Evolutionary conservation across 2,329 filamentous ascomycete genomes (phyloP).

Genomic region (Pseudocercospora fijiensis): DNA sequence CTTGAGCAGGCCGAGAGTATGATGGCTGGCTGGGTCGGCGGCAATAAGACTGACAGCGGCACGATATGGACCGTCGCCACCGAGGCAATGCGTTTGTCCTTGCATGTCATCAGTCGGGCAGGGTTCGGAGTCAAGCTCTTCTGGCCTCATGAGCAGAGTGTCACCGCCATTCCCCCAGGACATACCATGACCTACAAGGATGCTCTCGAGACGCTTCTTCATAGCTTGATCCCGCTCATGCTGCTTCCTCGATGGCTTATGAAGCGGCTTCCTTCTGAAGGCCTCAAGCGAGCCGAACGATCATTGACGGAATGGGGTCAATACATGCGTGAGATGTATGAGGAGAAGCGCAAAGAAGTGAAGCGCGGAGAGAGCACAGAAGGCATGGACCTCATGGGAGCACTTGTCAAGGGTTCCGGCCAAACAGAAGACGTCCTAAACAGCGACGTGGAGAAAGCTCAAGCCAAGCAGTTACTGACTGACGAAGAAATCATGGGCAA

Average conservation of each 20-base stretch:
- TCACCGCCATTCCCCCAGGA: slow-evolving; percentile 44
- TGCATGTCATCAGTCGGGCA: slow-evolving; percentile 64
- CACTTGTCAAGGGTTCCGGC: slow-evolving; percentile 51
- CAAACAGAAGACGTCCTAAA: slow-evolving; percentile 40
- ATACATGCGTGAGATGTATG: slow-evolving; percentile 69
- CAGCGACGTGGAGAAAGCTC: slow-evolving; percentile 47
- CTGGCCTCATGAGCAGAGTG: slow-evolving; percentile 58
- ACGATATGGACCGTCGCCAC: slow-evolving; percentile 59
- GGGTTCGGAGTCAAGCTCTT: slow-evolving; percentile 64
- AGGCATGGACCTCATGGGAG: slow-evolving; percentile 58
- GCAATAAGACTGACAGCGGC: slow-evolving; percentile 41
- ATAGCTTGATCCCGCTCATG: slow-evolving; percentile 63
- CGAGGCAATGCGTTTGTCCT: slow-evolving; percentile 64
- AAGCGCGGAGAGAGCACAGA: slow-evolving; percentile 36
- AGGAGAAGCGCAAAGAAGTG: slow-evolving; percentile 58
- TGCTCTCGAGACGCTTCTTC: slow-evolving; percentile 60
- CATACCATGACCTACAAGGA: slow-evolving; percentile 66
- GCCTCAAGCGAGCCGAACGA: slow-evolving; percentile 53
- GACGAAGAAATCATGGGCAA: slow-evolving; percentile 71
- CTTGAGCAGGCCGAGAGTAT: slow-evolving; percentile 64
- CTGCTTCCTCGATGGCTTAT: slow-evolving; percentile 60
- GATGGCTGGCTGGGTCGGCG: slow-evolving; percentile 58
- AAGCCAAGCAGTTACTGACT: slow-evolving; percentile 47
- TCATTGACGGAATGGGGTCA: slow-evolving; percentile 63
- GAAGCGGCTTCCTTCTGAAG: slow-evolving; percentile 53